Conservation (phyloP, 352 stramenopile species). For the Phytophthora kernoviae region DNA sequence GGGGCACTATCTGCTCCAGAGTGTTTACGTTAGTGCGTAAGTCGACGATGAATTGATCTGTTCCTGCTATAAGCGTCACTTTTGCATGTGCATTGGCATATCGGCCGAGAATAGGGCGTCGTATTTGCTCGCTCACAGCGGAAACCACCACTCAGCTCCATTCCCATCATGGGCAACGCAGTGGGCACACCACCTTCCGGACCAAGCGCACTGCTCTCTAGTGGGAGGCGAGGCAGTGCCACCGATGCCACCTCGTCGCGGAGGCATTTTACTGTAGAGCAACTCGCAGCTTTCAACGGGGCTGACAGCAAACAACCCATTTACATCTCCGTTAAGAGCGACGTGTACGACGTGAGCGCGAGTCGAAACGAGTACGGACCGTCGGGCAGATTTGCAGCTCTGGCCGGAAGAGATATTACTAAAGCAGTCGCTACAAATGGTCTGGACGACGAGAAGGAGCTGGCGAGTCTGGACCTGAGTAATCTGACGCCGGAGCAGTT, state of each 20-base stretch:
- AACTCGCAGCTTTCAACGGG: conserved; percentile 89
- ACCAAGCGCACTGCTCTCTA: conserved; percentile 20
- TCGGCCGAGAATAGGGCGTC: conserved; percentile 3
- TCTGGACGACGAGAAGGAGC: conserved; percentile 69
- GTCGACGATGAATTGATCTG: conserved; percentile 5
- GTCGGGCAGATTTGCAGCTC: conserved; percentile 80
- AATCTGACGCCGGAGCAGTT: conserved; percentile 41
- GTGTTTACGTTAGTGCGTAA: conserved; percentile 15
- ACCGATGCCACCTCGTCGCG: conserved; percentile 15
- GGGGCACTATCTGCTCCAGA: too few relatives aligned
- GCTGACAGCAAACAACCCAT: conserved; percentile 70
- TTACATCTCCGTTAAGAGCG: conserved; percentile 91
- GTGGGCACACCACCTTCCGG: conserved; percentile 33
- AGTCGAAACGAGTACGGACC: conserved; percentile 91
- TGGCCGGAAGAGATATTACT: conserved; percentile 92
- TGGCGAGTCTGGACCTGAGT: conserved; percentile 57
- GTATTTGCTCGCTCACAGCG: conserved; percentile 4
- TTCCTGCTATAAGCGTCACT: conserved; percentile 15
- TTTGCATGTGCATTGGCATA: conserved; percentile 8
- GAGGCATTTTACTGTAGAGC: conserved; percentile 73
- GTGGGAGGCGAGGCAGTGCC: conserved; percentile 10
- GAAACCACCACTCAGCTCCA: conserved; percentile 12
- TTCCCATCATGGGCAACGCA: conserved; percentile 35
- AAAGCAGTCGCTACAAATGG: conserved; percentile 87
- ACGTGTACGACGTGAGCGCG: conserved; percentile 94